phyloP scores from a whole-genome alignment of 2,329 filamentous ascomycete genomes.

The Pseudogymnoascus pannorum region DNA sequence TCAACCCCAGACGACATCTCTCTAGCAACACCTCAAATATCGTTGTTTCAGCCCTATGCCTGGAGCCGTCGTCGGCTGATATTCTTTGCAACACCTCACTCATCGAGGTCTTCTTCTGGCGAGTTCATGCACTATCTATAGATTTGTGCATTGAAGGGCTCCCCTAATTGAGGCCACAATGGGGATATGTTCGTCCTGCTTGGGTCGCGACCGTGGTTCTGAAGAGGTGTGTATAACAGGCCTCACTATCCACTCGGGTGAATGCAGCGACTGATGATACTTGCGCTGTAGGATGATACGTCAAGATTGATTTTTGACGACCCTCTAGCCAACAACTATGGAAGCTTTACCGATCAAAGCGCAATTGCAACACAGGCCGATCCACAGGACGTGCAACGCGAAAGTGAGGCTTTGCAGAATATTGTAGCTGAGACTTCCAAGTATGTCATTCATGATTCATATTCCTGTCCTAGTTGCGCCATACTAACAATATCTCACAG shows the following conservation, averaged over 20 bases:
- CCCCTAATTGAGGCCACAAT: constrained; percentile 31
- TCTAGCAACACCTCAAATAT: neutral
- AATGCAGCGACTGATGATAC: neutral
- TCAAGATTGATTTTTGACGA: constrained; percentile 55
- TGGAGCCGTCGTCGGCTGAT: neutral
- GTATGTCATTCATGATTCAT: constrained; percentile 34
- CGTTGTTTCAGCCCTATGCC: neutral
- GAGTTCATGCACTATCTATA: neutral
- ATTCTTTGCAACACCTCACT: constrained; percentile 4
- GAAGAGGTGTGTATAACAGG: constrained; percentile 42
- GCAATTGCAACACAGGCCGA: constrained; percentile 47
- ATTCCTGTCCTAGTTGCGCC: neutral
- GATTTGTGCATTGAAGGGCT: neutral
- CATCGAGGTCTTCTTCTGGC: neutral
- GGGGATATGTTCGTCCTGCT: constrained; percentile 55
- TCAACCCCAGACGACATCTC: neutral
- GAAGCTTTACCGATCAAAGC: constrained; percentile 53
- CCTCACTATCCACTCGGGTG: constrained; percentile 11
- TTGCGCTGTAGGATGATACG: constrained; percentile 23
- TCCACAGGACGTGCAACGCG: constrained; percentile 54
- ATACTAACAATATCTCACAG: constrained; percentile 30
- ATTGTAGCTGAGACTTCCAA: constrained; percentile 58
- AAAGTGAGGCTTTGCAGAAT: constrained; percentile 56
- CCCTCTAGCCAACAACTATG: constrained; percentile 50
- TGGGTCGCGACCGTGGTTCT: constrained; percentile 44